phyloP scores from a whole-genome alignment of 306 rosid genomes.

The Vigna angularis region DNA sequence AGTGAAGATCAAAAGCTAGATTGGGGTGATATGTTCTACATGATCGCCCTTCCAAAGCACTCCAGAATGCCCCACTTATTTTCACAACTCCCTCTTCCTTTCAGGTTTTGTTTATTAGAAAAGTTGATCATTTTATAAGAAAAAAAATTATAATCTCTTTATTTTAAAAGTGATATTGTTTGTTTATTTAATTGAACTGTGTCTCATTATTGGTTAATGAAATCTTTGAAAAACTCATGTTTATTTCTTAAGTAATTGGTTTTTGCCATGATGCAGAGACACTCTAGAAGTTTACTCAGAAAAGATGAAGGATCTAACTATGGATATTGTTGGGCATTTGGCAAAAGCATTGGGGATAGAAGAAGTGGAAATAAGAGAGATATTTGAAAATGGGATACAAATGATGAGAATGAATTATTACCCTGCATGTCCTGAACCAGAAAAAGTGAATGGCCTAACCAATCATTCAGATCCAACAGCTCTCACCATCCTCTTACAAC shows the following conservation, averaged over 20 bases:
- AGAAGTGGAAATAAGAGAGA: constrained; percentile 24
- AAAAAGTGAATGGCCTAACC: constrained; percentile 42
- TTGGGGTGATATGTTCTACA: constrained; percentile 60
- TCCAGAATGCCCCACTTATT: constrained; percentile 58
- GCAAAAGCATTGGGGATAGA: constrained; percentile 29
- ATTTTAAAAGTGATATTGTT: too few relatives aligned
- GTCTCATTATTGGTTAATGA: too few relatives aligned
- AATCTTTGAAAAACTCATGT: too few relatives aligned
- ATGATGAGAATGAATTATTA: constrained; percentile 50
- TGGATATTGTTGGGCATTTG: neutral
- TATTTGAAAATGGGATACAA: constrained; percentile 42
- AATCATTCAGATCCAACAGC: constrained; percentile 48
- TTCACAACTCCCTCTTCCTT: constrained; percentile 49
- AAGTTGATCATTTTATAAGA: too few relatives aligned
- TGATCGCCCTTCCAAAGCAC: constrained; percentile 47
- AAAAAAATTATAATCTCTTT: too few relatives aligned
- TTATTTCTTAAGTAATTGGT: neutral
- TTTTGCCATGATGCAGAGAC: constrained; percentile 41
- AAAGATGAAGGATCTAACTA: neutral
- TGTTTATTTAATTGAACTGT: too few relatives aligned
- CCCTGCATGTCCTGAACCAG: constrained; percentile 50
- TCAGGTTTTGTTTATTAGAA: constrained; percentile 38
- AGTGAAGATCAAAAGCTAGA: constrained; percentile 55
- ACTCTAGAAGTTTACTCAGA: constrained; percentile 43
- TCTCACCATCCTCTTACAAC: constrained; percentile 49